Evolutionary conservation across 1,284 basidiomycete genomes (phyloP), one percentile per base, ranked within the genome.

Genomic region (Crucibulum parvulum): DNA sequence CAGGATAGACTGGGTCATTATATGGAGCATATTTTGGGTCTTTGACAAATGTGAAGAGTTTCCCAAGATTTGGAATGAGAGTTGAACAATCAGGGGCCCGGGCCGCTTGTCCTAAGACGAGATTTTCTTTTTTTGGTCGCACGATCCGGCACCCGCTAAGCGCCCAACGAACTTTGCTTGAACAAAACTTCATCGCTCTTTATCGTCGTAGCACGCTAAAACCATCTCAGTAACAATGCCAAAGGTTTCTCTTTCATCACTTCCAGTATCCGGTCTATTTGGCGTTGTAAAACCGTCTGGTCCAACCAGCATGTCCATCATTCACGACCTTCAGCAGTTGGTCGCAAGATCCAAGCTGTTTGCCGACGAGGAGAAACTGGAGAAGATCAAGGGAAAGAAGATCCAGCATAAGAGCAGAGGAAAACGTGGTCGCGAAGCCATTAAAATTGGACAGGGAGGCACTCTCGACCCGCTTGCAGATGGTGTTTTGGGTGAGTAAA

Each of bases 391-490:
- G 62, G 73, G 59, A 60, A 77, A 72, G 64, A 81, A 75, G 67
- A 74, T 70, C 69, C 76, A 68, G 50, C 74, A 66, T 63, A 68
- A 69, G 61, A 73, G 77, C 58, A 74, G 69, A 57, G 77, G 73
- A 54, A 84, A 77, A 62, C 78, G 75, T 56, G 79, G 75, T 31
- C 77, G 79, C 48, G 82, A 82, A 53, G 56, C 69, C 6, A 71
- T 95, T 55, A 97, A 97, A 76, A 85, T 96, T 51, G 95, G 95
- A 1, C 94, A 96, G 76, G 95, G 95, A 50, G 96, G 96, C 15
- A 99, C 98, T 3, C 81, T 99, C 50, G 98, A 99, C 80, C 98
- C 98, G 10, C 84, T 99, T 16, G 98, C 98, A n/a, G 92, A 95
- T 72, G 95, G 95, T 51, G 95, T 97, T 18, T 80, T 95, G 62